Conservation (phyloP, 75 land plant species). For the Selaginella tamariscina region DNA sequence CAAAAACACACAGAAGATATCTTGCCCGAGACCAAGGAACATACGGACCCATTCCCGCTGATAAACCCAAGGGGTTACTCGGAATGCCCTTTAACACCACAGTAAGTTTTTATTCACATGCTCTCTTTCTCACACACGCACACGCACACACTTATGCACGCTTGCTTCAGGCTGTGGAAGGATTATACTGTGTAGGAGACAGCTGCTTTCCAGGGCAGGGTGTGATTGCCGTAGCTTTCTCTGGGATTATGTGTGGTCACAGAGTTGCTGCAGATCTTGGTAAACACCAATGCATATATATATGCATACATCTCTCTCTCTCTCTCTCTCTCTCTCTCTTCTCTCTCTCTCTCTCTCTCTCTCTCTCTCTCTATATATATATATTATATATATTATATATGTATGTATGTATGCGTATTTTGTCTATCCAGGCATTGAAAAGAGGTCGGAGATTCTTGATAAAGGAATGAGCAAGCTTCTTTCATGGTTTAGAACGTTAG, state of each 20-base stretch:
- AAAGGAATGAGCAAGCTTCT: conserved; percentile 50
- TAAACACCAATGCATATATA: conserved; percentile 15
- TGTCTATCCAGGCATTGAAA: conserved; percentile 52
- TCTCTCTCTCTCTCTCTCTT: no score
- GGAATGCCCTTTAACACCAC: conserved; percentile 99
- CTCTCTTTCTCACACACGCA: no score
- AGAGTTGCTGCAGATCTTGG: conserved; percentile 97
- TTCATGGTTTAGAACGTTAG: conserved; percentile 76
- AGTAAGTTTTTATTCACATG: conserved; percentile 27
- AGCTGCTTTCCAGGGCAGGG: conserved; percentile 99
- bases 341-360: background rate
- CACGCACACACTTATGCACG: no score
- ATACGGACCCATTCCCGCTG: conserved; percentile 91
- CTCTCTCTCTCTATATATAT: no score
- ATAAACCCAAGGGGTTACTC: conserved; percentile 71
- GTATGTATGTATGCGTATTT: no score
- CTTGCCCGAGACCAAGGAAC: conserved; percentile 89
- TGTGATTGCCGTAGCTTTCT: conserved; percentile 95
- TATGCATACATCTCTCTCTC: no score
- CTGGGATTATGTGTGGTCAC: conserved; percentile 97
- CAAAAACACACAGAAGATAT: conserved; percentile 83
- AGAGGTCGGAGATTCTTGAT: conserved; percentile 52
- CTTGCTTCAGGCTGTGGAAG: conserved; percentile 60
- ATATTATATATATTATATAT: no score
- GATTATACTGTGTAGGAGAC: conserved; percentile 94